Percentiles rank a stretch among this genome's conserved stretches.
Evolutionary conservation across 1,284 basidiomycete species (phyloP).

Genomic region (Cerrena zonata): DNA sequence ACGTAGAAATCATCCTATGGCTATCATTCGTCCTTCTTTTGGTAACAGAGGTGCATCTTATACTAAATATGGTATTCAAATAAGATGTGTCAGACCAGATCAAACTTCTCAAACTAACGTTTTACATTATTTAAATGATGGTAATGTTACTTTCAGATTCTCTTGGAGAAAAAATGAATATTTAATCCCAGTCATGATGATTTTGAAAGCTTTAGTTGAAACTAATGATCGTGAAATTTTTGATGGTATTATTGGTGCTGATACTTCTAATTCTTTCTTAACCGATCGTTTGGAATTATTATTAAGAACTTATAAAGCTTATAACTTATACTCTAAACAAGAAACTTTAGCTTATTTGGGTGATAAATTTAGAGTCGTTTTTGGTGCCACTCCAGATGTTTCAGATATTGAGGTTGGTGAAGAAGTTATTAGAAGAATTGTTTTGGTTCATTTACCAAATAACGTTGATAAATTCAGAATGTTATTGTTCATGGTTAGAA

Average conservation of each 20-base stretch:
- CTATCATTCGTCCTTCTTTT: slow-evolving; percentile 83
- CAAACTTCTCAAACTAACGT: slow-evolving; percentile 92
- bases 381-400: slow-evolving; percentile 92
- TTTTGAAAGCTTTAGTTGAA: slow-evolving; percentile 91
- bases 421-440: slow-evolving; percentile 80
- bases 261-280: slow-evolving; percentile 95
- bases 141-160: slow-evolving; percentile 92
- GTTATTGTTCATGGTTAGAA: slow-evolving; percentile 98
- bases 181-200: slow-evolving; percentile 94
- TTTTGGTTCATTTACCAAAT: slow-evolving; percentile 85
- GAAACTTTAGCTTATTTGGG: slow-evolving; percentile 97
- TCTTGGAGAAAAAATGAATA: slow-evolving; percentile 99
- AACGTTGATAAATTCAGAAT: slow-evolving; percentile 95
- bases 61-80: slow-evolving; percentile 89
- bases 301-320: slow-evolving; percentile 91
- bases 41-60: slow-evolving; percentile 91
- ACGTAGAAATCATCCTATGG: slow-evolving; percentile 84
- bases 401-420: slow-evolving; percentile 77
- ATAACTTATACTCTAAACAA: slow-evolving; percentile 81
- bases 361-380: slow-evolving; percentile 92
- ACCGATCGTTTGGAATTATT: slow-evolving; percentile 97
- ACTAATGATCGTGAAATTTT: slow-evolving; percentile 98
- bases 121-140: slow-evolving; percentile 94
- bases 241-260: slow-evolving; percentile 94
- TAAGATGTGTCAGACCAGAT: slow-evolving; percentile 89